phyloP scores from a whole-genome alignment of 257 asterid genomes.

The Lycium ferocissimum region DNA sequence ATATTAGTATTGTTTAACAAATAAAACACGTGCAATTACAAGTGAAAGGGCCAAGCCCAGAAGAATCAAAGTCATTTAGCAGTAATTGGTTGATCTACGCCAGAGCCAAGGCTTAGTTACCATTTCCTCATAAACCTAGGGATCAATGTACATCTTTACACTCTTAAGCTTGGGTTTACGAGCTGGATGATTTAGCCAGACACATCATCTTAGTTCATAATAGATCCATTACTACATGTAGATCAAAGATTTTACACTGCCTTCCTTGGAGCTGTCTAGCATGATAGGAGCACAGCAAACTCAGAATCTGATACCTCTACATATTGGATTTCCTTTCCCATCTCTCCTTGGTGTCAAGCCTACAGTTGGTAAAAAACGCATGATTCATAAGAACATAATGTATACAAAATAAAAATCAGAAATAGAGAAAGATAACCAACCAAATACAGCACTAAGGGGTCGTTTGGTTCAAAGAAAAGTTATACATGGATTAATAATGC shows the following conservation, averaged over 20 bases:
- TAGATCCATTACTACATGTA: background rate
- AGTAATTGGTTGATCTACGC: background rate
- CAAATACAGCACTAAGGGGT: background rate
- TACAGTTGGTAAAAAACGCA: constrained; percentile 31
- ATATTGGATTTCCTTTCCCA: constrained; percentile 96
- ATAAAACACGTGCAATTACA: background rate
- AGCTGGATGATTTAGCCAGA: background rate
- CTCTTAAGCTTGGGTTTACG: background rate
- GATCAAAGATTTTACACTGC: background rate
- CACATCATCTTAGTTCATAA: constrained; percentile 11
- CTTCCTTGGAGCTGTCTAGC: background rate
- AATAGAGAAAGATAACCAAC: constrained; percentile 12
- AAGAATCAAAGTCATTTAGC: background rate
- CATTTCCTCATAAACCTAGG: background rate
- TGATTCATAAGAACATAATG: background rate
- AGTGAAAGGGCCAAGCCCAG: background rate
- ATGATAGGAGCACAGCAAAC: background rate
- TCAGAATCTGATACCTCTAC: constrained; percentile 43
- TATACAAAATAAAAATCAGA: background rate
- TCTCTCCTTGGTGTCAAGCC: constrained; percentile 83
- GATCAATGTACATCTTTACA: constrained; percentile 15
- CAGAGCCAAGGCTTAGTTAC: background rate
- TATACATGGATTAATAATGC: too few species aligned
- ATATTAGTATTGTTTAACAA: background rate
- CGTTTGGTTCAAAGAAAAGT: too few species aligned